Evolutionary conservation across 2,329 filamentous ascomycete species (phyloP).

Genomic region (Exserohilum rostratum): DNA sequence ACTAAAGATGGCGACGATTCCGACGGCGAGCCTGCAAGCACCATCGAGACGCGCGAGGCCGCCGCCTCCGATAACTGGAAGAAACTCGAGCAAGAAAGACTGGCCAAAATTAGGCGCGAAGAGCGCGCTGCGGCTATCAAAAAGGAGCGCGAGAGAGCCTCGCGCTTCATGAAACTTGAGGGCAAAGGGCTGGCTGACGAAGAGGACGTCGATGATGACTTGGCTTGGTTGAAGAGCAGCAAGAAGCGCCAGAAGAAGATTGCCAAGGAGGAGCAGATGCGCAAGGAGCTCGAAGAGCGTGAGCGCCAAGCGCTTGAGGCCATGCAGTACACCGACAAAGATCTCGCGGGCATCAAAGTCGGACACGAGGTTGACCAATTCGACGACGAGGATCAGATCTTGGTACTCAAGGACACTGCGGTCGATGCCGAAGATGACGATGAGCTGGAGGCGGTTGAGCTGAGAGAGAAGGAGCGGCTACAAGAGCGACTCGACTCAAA

Average conservation of each 20-base stretch:
- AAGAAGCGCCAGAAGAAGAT: slow-evolving; percentile 97
- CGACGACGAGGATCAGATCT: slow-evolving; percentile 82
- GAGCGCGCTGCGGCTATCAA: slow-evolving; percentile 82
- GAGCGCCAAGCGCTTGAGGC: slow-evolving; percentile 66
- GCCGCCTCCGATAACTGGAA: slow-evolving; percentile 77
- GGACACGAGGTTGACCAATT: slow-evolving; percentile 85
- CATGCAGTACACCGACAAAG: slow-evolving; percentile 78
- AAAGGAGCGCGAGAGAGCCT: slow-evolving; percentile 83
- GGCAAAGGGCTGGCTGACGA: slow-evolving; percentile 86
- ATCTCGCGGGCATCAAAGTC: slow-evolving; percentile 89
- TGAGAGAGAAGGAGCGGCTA: slow-evolving; percentile 74
- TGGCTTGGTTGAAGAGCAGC: slow-evolving; percentile 83
- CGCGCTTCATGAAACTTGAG: slow-evolving; percentile 75
- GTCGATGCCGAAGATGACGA: slow-evolving; percentile 85
- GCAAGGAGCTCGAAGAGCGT: slow-evolving; percentile 79
- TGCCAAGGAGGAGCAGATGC: slow-evolving; percentile 69
- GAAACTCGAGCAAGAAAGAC: slow-evolving; percentile 69
- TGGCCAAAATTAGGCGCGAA: slow-evolving; percentile 77
- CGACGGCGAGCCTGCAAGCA: slow-evolving; percentile 77
- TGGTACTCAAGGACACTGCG: slow-evolving; percentile 92
- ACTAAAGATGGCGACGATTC: slow-evolving; percentile 55
- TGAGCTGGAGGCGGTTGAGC: slow-evolving; percentile 78
- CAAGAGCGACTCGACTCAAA: slow-evolving; percentile 81
- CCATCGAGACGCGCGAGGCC: slow-evolving; percentile 79
- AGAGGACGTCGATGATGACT: slow-evolving; percentile 72